Conservation (phyloP, 306 rosid genomes). For the Purshia tridentata region DNA sequence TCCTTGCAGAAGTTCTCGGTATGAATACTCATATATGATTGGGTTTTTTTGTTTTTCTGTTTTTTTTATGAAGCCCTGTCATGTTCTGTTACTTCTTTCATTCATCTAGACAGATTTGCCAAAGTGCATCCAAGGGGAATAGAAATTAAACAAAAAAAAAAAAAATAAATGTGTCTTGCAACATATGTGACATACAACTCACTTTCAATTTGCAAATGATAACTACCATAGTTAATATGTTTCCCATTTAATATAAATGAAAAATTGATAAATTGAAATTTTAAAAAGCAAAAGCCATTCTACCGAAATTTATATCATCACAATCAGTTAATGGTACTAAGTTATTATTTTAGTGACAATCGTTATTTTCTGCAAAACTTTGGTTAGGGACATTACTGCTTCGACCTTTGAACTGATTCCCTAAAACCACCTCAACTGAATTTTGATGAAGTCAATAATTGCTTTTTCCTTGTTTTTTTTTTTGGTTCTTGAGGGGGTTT, state of each 20-base stretch:
- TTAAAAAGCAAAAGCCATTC: neutral
- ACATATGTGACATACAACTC: neutral
- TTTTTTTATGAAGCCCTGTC: neutral
- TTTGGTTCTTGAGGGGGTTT: neutral
- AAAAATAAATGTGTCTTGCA: neutral
- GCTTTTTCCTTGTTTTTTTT: no score
- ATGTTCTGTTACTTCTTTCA: neutral
- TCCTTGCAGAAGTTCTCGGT: constrained; percentile 86
- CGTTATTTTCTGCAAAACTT: neutral
- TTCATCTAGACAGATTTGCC: neutral
- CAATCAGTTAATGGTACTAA: neutral
- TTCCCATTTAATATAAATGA: no score
- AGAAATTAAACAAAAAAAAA: neutral
- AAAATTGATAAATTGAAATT: neutral
- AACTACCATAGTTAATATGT: no score
- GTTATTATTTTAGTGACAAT: neutral
- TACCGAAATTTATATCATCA: neutral
- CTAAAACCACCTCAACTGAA: neutral
- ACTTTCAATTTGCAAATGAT: neutral
- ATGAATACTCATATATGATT: constrained; percentile 7
- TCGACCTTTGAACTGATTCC: no score
- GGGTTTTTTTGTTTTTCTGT: neutral
- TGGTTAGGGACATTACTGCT: neutral
- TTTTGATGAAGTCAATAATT: neutral
- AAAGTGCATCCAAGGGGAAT: neutral